Percentiles rank a stretch among this genome's conserved stretches.
phyloP scores from a whole-genome alignment of 176 grass and related monocot species.

The bread wheat (Triticum aestivum) region DNA sequence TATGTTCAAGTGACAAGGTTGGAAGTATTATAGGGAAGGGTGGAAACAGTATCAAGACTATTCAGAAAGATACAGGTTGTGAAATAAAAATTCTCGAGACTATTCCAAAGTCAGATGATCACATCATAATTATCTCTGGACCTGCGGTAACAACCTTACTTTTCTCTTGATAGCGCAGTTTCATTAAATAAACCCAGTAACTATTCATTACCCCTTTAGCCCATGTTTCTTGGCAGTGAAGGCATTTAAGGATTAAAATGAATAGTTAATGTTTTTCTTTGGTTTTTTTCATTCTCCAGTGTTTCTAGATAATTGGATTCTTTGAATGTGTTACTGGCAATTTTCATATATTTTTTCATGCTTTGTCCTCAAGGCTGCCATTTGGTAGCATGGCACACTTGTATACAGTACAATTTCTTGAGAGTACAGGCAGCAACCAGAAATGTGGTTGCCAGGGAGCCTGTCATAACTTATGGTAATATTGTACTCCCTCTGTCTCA shows the following conservation, averaged over 20 bases:
- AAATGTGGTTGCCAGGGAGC: constrained; percentile 6
- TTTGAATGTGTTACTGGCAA: constrained; percentile 1
- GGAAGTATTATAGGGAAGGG: constrained; percentile 88
- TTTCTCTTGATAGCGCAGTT: constrained; percentile 20
- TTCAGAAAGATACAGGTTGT: constrained; percentile 90
- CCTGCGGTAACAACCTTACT: constrained; percentile 59
- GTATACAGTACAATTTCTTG: constrained; percentile 6
- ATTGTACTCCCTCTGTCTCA: not conserved
- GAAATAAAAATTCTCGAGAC: constrained; percentile 91
- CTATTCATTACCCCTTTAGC: constrained; percentile 4
- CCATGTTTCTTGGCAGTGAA: constrained; percentile 2
- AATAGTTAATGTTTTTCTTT: not conserved
- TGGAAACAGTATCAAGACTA: constrained; percentile 74
- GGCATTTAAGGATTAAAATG: not conserved
- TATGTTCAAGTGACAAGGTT: constrained; percentile 83
- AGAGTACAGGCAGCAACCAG: not conserved
- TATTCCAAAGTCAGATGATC: constrained; percentile 62
- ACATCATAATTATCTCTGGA: constrained; percentile 73
- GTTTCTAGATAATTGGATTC: not conserved
- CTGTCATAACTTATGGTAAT: not conserved
- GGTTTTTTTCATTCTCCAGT: not conserved
- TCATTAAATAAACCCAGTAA: constrained; percentile 10
- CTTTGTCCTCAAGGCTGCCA: constrained; percentile 2
- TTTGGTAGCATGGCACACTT: not conserved
- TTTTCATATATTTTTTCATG: constrained; percentile 1